phyloP scores from a whole-genome alignment of 345 rosid species.

The Eucalyptus viminalis region DNA sequence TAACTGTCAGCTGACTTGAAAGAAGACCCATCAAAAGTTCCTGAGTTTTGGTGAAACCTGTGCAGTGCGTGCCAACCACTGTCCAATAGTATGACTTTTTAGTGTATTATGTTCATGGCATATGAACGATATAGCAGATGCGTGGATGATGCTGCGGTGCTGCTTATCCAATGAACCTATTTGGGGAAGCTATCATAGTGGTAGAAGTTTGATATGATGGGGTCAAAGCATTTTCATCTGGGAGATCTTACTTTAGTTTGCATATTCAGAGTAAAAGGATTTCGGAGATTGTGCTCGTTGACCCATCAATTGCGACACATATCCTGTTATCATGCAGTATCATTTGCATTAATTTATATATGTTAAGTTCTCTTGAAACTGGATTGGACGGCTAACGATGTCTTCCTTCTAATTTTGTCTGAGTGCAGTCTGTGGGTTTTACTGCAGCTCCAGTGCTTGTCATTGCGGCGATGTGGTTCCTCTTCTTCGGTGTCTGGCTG shows the following conservation, averaged over 20 bases:
- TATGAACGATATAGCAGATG: too few species aligned
- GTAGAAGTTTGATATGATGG: neutral
- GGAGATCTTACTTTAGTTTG: neutral
- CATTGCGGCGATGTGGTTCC: conserved; percentile 60
- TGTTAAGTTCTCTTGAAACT: neutral
- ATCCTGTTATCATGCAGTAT: neutral
- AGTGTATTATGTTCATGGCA: too few species aligned
- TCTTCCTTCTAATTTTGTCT: neutral
- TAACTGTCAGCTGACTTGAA: too few species aligned
- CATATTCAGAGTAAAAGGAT: neutral
- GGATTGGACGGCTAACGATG: neutral
- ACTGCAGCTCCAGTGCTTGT: conserved; percentile 70
- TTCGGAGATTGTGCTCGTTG: neutral
- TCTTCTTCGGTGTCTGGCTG: conserved; percentile 62
- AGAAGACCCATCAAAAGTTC: too few species aligned
- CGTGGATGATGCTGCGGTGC: too few species aligned
- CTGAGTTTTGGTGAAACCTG: too few species aligned
- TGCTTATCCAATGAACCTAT: neutral
- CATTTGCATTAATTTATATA: neutral
- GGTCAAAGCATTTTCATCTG: neutral
- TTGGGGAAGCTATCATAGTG: neutral
- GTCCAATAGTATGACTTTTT: too few species aligned
- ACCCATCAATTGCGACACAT: neutral
- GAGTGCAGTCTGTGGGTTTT: conserved; percentile 74
- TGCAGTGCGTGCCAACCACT: too few species aligned